Conservation (phyloP, 2,329 filamentous ascomycete species). For the Xylariomycetidae sp. region DNA sequence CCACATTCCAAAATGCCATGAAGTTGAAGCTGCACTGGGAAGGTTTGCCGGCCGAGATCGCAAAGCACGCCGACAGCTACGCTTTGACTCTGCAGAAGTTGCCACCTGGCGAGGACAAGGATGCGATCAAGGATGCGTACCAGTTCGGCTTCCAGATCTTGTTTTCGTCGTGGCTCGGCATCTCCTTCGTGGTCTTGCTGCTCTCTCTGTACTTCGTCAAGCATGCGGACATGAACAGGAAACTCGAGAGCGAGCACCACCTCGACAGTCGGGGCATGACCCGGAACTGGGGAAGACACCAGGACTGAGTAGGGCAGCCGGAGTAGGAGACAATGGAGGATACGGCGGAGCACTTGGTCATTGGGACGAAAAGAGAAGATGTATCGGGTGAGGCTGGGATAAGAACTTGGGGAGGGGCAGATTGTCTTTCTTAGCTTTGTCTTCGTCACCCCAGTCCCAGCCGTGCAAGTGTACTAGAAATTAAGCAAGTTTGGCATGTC, state of each 20-base stretch:
- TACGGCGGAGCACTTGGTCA: too few relatives aligned
- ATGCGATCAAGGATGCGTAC: slow-evolving; percentile 3
- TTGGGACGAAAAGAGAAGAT: too few relatives aligned
- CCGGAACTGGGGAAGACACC: too few relatives aligned
- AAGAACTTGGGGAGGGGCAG: too few relatives aligned
- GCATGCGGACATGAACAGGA: slow-evolving; percentile 40
- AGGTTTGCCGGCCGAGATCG: background rate
- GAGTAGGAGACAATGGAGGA: too few relatives aligned
- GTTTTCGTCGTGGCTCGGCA: slow-evolving; percentile 7
- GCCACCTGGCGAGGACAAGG: slow-evolving; percentile 2
- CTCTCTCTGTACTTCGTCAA: slow-evolving; percentile 21
- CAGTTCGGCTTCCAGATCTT: slow-evolving; percentile 9
- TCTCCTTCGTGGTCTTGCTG: slow-evolving; percentile 42
- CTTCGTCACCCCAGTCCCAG: too few relatives aligned
- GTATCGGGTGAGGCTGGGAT: too few relatives aligned
- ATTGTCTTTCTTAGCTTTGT: too few relatives aligned
- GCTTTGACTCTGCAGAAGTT: background rate
- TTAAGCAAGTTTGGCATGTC: too few relatives aligned
- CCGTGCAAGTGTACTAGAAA: too few relatives aligned
- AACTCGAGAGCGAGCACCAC: slow-evolving; percentile 29
- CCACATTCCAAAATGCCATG: slow-evolving; percentile 15
- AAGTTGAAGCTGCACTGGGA: slow-evolving; percentile 7
- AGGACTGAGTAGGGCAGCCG: too few relatives aligned
- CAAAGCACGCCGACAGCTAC: background rate
- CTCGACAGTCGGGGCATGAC: slow-evolving; percentile 25